Evolutionary conservation across 306 rosid species (phyloP), one percentile per base, ranked within the genome.

Genomic region (Vigna radiata): DNA sequence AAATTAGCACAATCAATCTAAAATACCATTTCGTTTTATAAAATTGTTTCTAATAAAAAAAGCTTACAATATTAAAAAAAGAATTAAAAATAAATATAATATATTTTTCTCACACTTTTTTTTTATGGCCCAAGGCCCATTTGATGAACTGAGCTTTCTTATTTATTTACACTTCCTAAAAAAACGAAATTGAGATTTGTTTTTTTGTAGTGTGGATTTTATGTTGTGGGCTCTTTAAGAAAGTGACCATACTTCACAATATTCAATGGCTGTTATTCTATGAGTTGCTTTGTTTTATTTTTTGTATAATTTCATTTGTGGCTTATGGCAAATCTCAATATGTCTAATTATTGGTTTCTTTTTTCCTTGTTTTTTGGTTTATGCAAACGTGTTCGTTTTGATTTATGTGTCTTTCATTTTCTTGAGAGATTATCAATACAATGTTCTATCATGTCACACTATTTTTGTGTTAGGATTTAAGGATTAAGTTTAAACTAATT

Each of bases 131-230:
- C 10, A 29, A 49, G 59, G 16, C 54, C 46, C 55, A 7, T 10
- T 71, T 62, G 21, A 17, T 52, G 37, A 62, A 52, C 25, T 18
- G 39, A 63, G 43, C 60, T 79, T 37, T 70, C 31, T 70, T 46
- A 13, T 29, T 55, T 17, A 18, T 68, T 27, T 77, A 12, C 7
- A 47, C 33, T 56, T 13, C 49, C 5, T 7, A 2, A 53, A 25
- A 1, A 2, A 12, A 11, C 37, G 29, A 15, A 12, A 23, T 55
- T 68, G 29, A 68, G 23, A 36, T 59, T 69, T 59, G 70, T 46
- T 25, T 31, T 77, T 68, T 68, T 56, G 59, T 44, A 67, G 33
- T 11, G 33, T 77, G 81, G 81, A 77, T 77, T 66, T 23, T 23
- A 21, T 41, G 47, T 55, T 14, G 33, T 1, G 48, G 33, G 47